Percentiles rank a stretch among this genome's conserved stretches.
Conservation (phyloP, 345 rosid species). For the Draba incana region DNA sequence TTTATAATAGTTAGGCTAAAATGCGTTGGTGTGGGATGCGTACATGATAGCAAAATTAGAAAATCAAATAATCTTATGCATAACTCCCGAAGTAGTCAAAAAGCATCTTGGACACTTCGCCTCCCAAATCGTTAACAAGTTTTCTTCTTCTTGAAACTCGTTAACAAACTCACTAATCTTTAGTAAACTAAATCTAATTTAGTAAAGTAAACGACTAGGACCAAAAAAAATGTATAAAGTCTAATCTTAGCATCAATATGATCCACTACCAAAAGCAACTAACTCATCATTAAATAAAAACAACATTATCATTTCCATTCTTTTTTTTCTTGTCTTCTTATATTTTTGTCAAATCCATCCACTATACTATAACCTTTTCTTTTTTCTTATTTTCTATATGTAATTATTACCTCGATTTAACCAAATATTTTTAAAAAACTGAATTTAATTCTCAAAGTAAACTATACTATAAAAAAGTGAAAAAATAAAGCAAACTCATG, state of each 20-base stretch:
- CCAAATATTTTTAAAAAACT: not conserved
- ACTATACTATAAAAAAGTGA: slow-evolving; percentile 11
- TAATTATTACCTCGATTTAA: slow-evolving; percentile 33
- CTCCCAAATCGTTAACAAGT: slow-evolving; percentile 32
- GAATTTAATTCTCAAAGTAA: slow-evolving; percentile 9
- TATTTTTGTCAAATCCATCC: slow-evolving; percentile 42
- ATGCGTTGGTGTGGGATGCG: slow-evolving; percentile 15
- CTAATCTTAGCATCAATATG: slow-evolving; percentile 38
- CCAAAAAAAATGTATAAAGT: not conserved
- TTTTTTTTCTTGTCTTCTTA: slow-evolving; percentile 20
- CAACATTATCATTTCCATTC: slow-evolving; percentile 41
- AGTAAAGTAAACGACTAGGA: slow-evolving; percentile 15
- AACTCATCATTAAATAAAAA: slow-evolving; percentile 45
- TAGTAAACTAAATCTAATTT: not conserved
- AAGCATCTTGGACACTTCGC: slow-evolving; percentile 39
- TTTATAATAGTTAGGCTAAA: too few relatives aligned
- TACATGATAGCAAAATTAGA: slow-evolving; percentile 14
- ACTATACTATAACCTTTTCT: slow-evolving; percentile 24
- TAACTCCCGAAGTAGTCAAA: slow-evolving; percentile 45
- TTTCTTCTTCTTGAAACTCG: slow-evolving; percentile 17
- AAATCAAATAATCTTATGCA: slow-evolving; percentile 30
- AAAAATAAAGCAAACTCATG: slow-evolving; percentile 22
- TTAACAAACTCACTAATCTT: slow-evolving; percentile 27
- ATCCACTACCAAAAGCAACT: slow-evolving; percentile 44
- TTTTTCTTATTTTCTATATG: slow-evolving; percentile 23